phyloP scores from a whole-genome alignment of 768 basidiomycete species.

The Termitomyces sp. region DNA sequence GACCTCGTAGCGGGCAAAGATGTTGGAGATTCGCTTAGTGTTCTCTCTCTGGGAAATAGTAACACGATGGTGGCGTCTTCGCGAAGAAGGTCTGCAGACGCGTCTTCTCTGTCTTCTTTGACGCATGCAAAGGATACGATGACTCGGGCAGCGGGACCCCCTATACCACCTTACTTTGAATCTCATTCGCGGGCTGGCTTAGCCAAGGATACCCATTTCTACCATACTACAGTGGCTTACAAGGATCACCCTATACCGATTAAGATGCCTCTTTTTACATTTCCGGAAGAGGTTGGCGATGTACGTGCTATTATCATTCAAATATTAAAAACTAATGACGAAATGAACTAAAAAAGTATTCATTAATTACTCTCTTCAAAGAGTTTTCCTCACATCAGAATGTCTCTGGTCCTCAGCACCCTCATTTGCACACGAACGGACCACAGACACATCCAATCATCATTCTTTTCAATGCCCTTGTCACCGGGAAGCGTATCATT shows the following conservation, averaged over 20 bases:
- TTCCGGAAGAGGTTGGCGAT: constrained; percentile 95
- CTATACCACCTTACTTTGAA: constrained; percentile 40
- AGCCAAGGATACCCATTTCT: constrained; percentile 91
- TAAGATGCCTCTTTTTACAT: constrained; percentile 83
- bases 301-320: constrained; percentile 36
- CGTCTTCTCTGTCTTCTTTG: constrained; percentile 67
- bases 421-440: constrained; percentile 92
- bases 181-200: constrained; percentile 39
- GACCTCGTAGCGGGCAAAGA: constrained; percentile 41
- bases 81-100: constrained; percentile 64
- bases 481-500: constrained; percentile 94
- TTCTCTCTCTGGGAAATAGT: constrained; percentile 31
- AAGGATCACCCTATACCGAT: constrained; percentile 83
- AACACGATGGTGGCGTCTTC: constrained; percentile 37
- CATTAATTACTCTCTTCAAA: constrained; percentile 83
- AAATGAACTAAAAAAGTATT: constrained; percentile 53
- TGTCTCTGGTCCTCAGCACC: constrained; percentile 73
- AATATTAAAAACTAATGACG: not conserved
- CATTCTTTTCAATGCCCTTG: constrained; percentile 90
- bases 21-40: constrained; percentile 35
- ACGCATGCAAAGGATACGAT: constrained; percentile 35
- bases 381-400: constrained; percentile 60
- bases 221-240: constrained; percentile 79
- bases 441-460: constrained; percentile 90
- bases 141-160: constrained; percentile 24